Base-by-base conservation (phyloP, 1,139 yeast genomes). In the Pichia inconspicua region DNA sequence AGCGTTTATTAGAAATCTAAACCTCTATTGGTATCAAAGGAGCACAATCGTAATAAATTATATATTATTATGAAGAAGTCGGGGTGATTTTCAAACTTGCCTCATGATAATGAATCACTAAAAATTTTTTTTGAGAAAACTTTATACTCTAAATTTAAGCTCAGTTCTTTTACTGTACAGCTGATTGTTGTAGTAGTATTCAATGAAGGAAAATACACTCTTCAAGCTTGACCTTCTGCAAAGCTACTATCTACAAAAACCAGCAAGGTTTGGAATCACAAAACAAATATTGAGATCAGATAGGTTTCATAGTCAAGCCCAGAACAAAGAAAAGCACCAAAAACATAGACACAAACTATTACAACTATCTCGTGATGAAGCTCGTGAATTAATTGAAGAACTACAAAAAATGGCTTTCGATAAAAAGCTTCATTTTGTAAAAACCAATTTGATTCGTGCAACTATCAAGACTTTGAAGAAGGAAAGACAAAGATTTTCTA, bases 261-360 rank as follows among this genome's bases (percentile, higher is more conserved):
- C 68, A 34, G 82, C 88, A 2, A 66, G 88, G 52, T 78, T 74
- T 56, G 70, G 72, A 1, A 72, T 72, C 49, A 81, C 88, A 1
- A 71, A 69, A 48, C 74, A 72, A 69, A 58, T 78, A 72, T 54
- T 75, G 66, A 60, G 69, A 58, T 58, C 67, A 49, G 55, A 60
- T 55, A 45, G 57, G 40, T 52, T 49, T 37, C 51, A 49, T 37
- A 45, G 60, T 10, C 50, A 55, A 32, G 67, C 38, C 42, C 4
- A 38, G 9, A 62, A 58, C 63, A 32, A 73, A 73, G 50, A 43
- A 49, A 27, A 15, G 19, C 41, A 42, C 12, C 45, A 50, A 11
- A 51, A 66, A 58, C 65, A 40, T 71, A 75, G 44, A 34, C 52
- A 54, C 31, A 58, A 58, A 52, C 59, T 78, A 31, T 58, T 78